Evolutionary conservation across 1,284 basidiomycete species (phyloP).

Genomic region (Ustilago sp.): DNA sequence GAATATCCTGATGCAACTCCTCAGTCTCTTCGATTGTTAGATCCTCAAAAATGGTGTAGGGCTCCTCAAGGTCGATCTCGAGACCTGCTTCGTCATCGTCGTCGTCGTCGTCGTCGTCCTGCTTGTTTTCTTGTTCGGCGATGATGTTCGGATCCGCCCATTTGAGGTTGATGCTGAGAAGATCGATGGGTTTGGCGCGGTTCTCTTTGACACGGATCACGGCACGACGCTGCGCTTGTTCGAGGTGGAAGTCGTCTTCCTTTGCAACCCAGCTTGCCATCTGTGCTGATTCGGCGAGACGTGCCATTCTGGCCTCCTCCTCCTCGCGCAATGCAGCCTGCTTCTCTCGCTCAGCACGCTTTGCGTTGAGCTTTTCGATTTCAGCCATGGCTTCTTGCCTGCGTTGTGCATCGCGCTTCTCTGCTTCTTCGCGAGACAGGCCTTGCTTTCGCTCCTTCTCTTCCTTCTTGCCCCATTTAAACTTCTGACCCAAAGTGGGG

Average conservation of each 20-base stretch:
- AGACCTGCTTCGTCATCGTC: slow-evolving; percentile 86
- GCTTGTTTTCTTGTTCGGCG: slow-evolving; percentile 86
- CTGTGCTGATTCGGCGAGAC: slow-evolving; percentile 90
- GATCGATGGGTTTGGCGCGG: slow-evolving; percentile 75
- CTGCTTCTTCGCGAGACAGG: slow-evolving; percentile 81
- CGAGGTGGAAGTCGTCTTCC: slow-evolving; percentile 96
- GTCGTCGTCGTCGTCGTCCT: slow-evolving; percentile 79
- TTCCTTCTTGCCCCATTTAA: slow-evolving; percentile 97
- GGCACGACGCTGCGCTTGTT: slow-evolving; percentile 90
- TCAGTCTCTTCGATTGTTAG: slow-evolving; percentile 87
- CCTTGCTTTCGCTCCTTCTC: slow-evolving; percentile 94
- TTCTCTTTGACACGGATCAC: slow-evolving; percentile 94
- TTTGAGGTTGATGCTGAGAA: slow-evolving; percentile 65
- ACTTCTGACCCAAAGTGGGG: slow-evolving; percentile 90
- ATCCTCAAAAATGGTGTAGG: slow-evolving; percentile 96
- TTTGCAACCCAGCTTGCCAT: slow-evolving; percentile 98
- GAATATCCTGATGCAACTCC: slow-evolving; percentile 93
- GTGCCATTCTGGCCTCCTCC: slow-evolving; percentile 87
- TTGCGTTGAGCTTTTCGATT: slow-evolving; percentile 87
- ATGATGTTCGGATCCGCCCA: slow-evolving; percentile 78
- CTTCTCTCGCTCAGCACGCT: slow-evolving; percentile 89
- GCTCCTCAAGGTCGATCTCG: slow-evolving; percentile 98
- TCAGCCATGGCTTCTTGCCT: slow-evolving; percentile 88
- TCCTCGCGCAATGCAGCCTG: slow-evolving; percentile 89
- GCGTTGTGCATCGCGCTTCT: slow-evolving; percentile 81